Evolutionary conservation across 352 stramenopile species (phyloP).

Genomic region (Phytophthora cajani): DNA sequence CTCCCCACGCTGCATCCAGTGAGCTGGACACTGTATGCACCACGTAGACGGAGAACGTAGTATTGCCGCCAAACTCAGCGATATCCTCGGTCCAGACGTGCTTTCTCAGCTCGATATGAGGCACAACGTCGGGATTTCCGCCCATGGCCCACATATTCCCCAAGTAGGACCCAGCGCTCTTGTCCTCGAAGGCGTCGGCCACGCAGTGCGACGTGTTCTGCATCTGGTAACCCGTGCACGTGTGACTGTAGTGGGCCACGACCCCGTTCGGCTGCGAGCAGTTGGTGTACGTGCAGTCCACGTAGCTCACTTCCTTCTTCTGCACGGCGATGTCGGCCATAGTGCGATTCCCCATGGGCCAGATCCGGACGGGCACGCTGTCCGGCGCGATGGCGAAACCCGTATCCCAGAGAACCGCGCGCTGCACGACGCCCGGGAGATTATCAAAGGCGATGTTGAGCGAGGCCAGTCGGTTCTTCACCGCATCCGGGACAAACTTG

Average conservation of each 20-base stretch:
- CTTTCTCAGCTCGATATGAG: slow-evolving; percentile 24
- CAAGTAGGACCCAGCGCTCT: not conserved
- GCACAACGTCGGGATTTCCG: slow-evolving; percentile 20
- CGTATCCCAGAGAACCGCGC: slow-evolving; percentile 46
- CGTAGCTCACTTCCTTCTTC: slow-evolving; percentile 3
- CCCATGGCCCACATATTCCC: slow-evolving; percentile 36
- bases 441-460: slow-evolving; percentile 25
- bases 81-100: slow-evolving; percentile 28
- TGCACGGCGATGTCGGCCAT: slow-evolving; percentile 38
- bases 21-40: slow-evolving; percentile 26
- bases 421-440: slow-evolving; percentile 37
- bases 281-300: slow-evolving; percentile 25
- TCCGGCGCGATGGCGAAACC: slow-evolving; percentile 31
- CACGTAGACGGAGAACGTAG: slow-evolving; percentile 26
- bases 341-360: slow-evolving; percentile 20
- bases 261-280: slow-evolving; percentile 36
- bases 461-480: slow-evolving; percentile 13
- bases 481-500: slow-evolving; percentile 10
- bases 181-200: slow-evolving; percentile 25
- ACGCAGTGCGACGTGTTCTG: slow-evolving; percentile 37
- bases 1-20: slow-evolving; percentile 12
- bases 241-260: slow-evolving; percentile 18
- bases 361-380: slow-evolving; percentile 27
- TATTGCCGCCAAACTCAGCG: not conserved
- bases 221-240: slow-evolving; percentile 42